A percentile compares a stretch with the other conserved stretches of the same genome.
These are phyloP conservation scores for Rhizopogon sp. DNA, from an alignment of 768 basidiomycete genomes.

Conservation along the genomic window DNA sequence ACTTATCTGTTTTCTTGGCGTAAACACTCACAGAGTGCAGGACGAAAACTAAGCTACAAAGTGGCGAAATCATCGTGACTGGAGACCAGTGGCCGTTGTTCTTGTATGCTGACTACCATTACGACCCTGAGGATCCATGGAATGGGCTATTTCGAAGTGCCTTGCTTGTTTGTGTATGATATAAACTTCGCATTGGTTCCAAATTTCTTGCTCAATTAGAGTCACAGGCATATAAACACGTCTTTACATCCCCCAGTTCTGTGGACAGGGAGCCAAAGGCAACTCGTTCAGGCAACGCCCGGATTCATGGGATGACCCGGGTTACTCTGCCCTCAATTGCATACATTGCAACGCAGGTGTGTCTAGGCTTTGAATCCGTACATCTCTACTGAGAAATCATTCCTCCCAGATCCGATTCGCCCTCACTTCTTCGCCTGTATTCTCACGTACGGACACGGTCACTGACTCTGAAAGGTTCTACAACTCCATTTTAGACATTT, in stretches of 20 bases:
- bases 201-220: not conserved
- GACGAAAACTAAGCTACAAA: not conserved
- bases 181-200: not conserved
- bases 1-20: not conserved
- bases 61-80: conserved; percentile 10
- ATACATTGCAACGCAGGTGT: conserved; percentile 16
- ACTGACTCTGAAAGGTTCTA: conserved; percentile 22
- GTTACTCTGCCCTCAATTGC: conserved; percentile 14
- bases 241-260: conserved; percentile 28
- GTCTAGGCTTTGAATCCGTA: not conserved
- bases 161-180: conserved; percentile 16
- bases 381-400: not conserved
- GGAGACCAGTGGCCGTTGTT: conserved; percentile 23
- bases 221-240: conserved; percentile 19
- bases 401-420: conserved; percentile 13
- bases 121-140: conserved; percentile 22
- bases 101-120: conserved; percentile 13
- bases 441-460: conserved; percentile 13
- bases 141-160: conserved; percentile 17
- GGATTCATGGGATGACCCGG: conserved; percentile 11
- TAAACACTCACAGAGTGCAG: not conserved
- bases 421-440: conserved; percentile 10
- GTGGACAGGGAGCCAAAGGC: conserved; percentile 22
- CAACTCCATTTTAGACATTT: conserved; percentile 11
- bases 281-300: conserved; percentile 18